Evolutionary conservation across 805 yeast species (phyloP), one percentile per base, ranked within the genome.

Genomic region (Cyberlindnera americana): DNA sequence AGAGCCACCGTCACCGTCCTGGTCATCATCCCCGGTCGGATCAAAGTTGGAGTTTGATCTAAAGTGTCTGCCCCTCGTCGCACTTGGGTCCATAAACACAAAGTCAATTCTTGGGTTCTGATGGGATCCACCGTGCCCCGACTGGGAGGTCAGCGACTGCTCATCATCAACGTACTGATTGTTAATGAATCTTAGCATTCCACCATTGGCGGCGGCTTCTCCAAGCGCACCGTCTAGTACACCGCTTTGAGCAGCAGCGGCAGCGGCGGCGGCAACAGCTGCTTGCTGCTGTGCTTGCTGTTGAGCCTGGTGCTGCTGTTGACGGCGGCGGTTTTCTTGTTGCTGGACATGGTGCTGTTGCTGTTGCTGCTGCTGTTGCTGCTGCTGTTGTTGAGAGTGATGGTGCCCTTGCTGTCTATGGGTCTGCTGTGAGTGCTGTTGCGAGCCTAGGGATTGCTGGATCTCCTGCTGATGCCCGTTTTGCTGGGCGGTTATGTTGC

Each of bases 81-180:
- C 50, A 31, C 53, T 46, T 39, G 60, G 60, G 21, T 56, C 59
- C 57, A 56, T 56, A 19, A 53, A 54, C 3, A 56, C 59, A 35
- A 56, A 56, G 35, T 54, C 60, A 26, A 54, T 48, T 44, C 58
- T 46, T n/a, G 57, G 29, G 35, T 49, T 50, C 10, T 50, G 33
- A 18, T 29, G 40, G 8, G 40, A 32, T 11, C 40, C 42, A n/a
- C 43, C 17, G 18, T 35, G 43, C 6, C 34, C 23, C 2, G 40
- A 21, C 29, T 44, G 51, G 19, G 44, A 42, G 6, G 38, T 37
- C 24, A 53, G 33, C 4, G 53, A 35, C 19, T 46, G 52, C 12
- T 55, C 56, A 30, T 56, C 60, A 30, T 54, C 59, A 13, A 56
- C 60, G 24, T 56, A 56, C 33, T 56, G 60, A 23, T 56, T 56